phyloP scores from a whole-genome alignment of 163 green algal species.

The Chloromonas sp. region DNA sequence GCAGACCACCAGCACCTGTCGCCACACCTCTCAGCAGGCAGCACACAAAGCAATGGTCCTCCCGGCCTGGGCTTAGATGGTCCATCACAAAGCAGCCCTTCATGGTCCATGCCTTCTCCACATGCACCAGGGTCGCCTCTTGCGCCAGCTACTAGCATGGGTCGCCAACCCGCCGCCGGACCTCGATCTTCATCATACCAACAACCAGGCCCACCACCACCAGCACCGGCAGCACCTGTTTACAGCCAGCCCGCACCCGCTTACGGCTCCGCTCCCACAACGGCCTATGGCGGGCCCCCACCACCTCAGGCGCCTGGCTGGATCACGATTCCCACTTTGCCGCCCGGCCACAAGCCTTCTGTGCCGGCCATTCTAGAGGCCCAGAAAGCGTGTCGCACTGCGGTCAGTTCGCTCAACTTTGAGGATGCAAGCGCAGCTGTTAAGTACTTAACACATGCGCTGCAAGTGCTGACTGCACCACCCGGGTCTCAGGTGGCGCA shows the following conservation, averaged over 20 bases:
- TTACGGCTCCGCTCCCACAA: too few relatives aligned
- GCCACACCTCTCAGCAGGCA: background rate
- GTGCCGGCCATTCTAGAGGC: background rate
- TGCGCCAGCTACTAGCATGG: background rate
- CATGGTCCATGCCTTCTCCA: too few relatives aligned
- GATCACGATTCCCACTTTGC: background rate
- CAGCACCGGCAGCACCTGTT: background rate
- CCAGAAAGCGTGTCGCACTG: background rate
- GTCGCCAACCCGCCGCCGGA: background rate
- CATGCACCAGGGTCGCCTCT: too few relatives aligned
- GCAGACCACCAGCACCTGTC: background rate
- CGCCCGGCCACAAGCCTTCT: conserved; percentile 1
- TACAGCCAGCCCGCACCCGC: too few relatives aligned
- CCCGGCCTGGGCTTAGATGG: too few relatives aligned
- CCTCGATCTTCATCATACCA: background rate
- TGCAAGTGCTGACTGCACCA: background rate
- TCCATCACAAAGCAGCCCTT: too few relatives aligned
- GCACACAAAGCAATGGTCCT: background rate
- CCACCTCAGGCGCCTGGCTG: background rate
- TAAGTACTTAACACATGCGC: background rate
- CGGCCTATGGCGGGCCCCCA: background rate
- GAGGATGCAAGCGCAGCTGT: background rate
- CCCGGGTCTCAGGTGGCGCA: too few relatives aligned
- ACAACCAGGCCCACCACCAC: background rate
- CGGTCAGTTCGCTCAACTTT: conserved; percentile 4